phyloP scores from a whole-genome alignment of 2,329 filamentous ascomycete genomes.

The Bipolaris cookei region DNA sequence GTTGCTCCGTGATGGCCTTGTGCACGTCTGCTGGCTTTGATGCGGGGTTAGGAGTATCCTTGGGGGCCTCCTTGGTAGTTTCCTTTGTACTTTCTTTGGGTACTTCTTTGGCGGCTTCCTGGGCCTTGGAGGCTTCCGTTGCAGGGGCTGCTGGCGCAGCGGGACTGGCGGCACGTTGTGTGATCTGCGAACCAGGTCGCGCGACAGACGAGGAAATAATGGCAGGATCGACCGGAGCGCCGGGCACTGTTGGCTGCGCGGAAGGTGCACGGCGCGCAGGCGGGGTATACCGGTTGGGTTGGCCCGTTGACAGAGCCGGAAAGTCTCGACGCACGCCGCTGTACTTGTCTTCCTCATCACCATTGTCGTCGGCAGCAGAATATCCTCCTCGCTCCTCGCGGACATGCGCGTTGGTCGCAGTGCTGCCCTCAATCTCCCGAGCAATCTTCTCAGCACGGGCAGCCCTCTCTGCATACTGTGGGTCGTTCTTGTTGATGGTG shows the following conservation, averaged over 20 bases:
- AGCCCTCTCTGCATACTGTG: constrained; percentile 77
- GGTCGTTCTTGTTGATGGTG: constrained; percentile 80
- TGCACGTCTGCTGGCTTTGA: constrained; percentile 24
- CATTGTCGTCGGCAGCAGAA: constrained; percentile 67
- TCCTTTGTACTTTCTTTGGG: constrained; percentile 7
- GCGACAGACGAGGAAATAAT: constrained; percentile 87
- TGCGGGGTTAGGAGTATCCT: constrained; percentile 21
- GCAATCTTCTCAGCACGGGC: constrained; percentile 80
- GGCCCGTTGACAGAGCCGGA: constrained; percentile 67
- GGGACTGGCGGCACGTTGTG: constrained; percentile 32
- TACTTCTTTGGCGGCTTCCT: constrained; percentile 7
- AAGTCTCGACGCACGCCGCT: constrained; percentile 84
- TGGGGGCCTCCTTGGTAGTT: background rate
- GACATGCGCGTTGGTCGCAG: constrained; percentile 78
- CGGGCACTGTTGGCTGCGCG: constrained; percentile 73
- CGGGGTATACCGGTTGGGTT: constrained; percentile 81
- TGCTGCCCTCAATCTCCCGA: constrained; percentile 83
- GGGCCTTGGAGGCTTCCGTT: constrained; percentile 23
- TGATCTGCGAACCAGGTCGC: constrained; percentile 51
- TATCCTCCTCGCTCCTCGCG: constrained; percentile 85
- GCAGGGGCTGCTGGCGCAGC: constrained; percentile 27
- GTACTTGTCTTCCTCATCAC: constrained; percentile 96
- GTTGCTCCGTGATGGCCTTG: constrained; percentile 32
- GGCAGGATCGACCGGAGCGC: constrained; percentile 82
- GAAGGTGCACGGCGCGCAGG: constrained; percentile 84